phyloP scores from a whole-genome alignment of 1,284 basidiomycete species.

The Ganoderma lucidum region DNA sequence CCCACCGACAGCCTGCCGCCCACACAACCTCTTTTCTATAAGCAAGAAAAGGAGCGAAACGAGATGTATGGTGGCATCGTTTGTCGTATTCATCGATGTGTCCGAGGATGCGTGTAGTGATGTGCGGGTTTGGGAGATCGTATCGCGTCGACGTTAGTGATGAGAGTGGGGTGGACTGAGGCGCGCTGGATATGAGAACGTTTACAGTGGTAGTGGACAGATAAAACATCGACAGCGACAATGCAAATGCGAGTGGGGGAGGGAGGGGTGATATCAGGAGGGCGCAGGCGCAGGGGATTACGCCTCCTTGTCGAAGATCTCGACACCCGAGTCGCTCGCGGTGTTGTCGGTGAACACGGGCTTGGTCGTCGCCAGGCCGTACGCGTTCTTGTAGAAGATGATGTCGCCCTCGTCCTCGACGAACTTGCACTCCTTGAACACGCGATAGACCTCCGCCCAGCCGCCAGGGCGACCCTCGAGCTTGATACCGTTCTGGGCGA shows the following conservation, averaged over 20 bases:
- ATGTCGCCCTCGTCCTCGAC: slow-evolving; percentile 94
- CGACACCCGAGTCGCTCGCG: slow-evolving; percentile 88
- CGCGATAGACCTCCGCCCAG: slow-evolving; percentile 82
- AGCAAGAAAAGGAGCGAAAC: neutral
- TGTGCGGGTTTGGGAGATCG: neutral
- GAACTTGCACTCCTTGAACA: slow-evolving; percentile 85
- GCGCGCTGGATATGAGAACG: neutral
- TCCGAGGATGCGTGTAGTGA: neutral
- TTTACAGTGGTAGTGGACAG: neutral
- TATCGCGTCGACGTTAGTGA: neutral
- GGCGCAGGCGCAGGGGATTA: slow-evolving; percentile 24
- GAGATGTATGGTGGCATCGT: neutral
- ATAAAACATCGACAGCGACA: slow-evolving; percentile 4
- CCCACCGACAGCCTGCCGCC: slow-evolving; percentile 6
- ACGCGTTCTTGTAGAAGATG: slow-evolving; percentile 91
- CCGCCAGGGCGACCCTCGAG: slow-evolving; percentile 74
- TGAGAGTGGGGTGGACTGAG: neutral
- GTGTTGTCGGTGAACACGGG: slow-evolving; percentile 68
- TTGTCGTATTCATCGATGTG: neutral
- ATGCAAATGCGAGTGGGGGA: neutral
- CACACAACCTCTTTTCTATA: neutral
- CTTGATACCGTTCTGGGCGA: slow-evolving; percentile 68
- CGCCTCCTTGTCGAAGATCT: slow-evolving; percentile 59
- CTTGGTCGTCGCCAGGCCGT: slow-evolving; percentile 77
- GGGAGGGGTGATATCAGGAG: neutral